These are phyloP conservation scores for Chaetomiaceae sp. DNA, from an alignment of 2,329 filamentous ascomycete genomes.

Conservation along the genomic window DNA sequence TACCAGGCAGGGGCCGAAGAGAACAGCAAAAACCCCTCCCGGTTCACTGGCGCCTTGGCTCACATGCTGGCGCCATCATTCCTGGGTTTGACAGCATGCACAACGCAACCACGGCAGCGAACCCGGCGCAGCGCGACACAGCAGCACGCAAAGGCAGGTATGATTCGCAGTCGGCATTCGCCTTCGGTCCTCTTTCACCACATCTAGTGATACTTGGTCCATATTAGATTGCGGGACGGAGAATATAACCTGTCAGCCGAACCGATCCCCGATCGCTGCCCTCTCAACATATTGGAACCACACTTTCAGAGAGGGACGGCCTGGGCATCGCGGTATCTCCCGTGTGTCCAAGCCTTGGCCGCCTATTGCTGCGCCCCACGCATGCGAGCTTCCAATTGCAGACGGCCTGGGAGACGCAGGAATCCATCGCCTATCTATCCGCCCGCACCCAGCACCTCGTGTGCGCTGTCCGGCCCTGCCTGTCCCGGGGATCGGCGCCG, in stretches of 20 bases:
- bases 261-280: too few relatives aligned
- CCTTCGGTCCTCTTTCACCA: neutral
- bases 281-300: neutral
- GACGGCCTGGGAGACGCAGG: neutral
- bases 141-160: conserved; percentile 33
- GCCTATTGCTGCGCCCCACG: conserved; percentile 14
- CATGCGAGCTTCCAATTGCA: neutral
- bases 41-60: too few relatives aligned
- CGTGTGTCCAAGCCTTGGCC: neutral
- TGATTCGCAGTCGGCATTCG: conserved; percentile 28
- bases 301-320: neutral
- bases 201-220: neutral
- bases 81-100: conserved; percentile 9
- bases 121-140: conserved; percentile 17
- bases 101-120: conserved; percentile 4
- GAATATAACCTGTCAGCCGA: neutral
- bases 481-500: too few relatives aligned
- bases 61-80: too few relatives aligned
- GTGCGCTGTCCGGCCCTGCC: neutral
- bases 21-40: too few relatives aligned
- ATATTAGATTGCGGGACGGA: neutral
- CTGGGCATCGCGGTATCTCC: neutral
- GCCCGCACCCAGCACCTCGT: too few relatives aligned
- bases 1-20: too few relatives aligned
- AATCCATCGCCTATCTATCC: neutral